Base-by-base conservation (phyloP, 2,329 filamentous ascomycete genomes). In the Lecanosticta acicola region DNA sequence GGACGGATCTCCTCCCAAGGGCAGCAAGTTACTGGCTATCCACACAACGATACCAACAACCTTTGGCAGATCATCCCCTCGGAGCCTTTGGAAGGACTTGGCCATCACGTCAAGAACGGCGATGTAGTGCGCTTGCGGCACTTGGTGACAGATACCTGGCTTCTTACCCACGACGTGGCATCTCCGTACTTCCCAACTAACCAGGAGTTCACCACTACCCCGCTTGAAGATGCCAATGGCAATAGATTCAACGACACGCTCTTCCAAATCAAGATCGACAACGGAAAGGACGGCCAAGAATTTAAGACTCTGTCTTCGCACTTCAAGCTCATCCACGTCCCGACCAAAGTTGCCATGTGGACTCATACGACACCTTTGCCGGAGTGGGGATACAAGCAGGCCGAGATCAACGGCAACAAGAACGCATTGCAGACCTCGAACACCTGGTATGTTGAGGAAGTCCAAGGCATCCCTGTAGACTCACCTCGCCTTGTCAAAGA, bases 361-460 rank as follows among this genome's bases (percentile, higher is more conserved):
- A 98, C 93, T 20, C 91, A 97, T 68, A 85, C 85, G 29, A 93
- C 83, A 9, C 87, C 93, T 40, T 80, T 98, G n/a, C 93, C 93
- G 3, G 93, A 98, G 3, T 98, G 93, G 93, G 93, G 79, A 19
- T 91, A 86, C 73, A 93, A 94, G 68, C 93, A 98, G 69, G 91
- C 94, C 62, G 93, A 98, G 67, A 96, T 98, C 74, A 98, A 98
- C 68, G 93, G 93, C 49, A 98, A 98, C 77, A 98, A 98, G 79
- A 94, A 95, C 65, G 74, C 94, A 43, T 76, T 82, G 20, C 86
- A 91, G 52, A 83, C 85, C 64, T 95, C 88, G 66, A 98, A 98
- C 66, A 77, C 95, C 51, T 98, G 93, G 93, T 84, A 85, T 58
- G 85, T 90, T 11, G 93, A 98, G 60, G 87, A 94, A 54, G 86